Base-by-base conservation (phyloP, 108 stramenopile genomes). In the Fragilariopsis cylindrus region DNA sequence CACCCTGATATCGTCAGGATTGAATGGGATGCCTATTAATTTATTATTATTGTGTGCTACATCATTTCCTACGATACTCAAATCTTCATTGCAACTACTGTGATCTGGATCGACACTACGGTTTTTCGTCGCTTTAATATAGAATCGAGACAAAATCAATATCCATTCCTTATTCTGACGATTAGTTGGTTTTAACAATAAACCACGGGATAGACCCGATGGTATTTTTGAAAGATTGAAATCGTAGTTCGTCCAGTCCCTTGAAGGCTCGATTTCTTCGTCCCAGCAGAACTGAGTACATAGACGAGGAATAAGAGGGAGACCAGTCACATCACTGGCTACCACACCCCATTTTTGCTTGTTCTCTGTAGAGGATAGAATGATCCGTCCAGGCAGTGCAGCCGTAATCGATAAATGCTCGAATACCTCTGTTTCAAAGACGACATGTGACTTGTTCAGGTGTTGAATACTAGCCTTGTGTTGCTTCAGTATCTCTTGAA, bases 221-320 rank as follows among this genome's bases (percentile, higher is more conserved):
- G 81, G 81, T 50, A 78, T 71, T n/a, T 41, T 15, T 4, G 46
- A 15, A 21, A 81, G 41, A 9, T 13, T 13, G 30, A 69, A 18
- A 68, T 76, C 81, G 48, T 76, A 81, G 53, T 64, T 56, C 11
- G 68, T 73, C 81, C 81, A 81, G 58, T 76, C 75, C 11, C 13
- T 45, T 39, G 67, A 46, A 1, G 16, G 39, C 48, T 69, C 71
- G 7, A 81, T 65, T 60, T 81, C 75, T 46, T 81, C 81, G 44
- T 81, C 75, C 48, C 68, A 65, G 48, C 72, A 70, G 43, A 81
- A 72, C 30, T 76, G 75, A 30, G 65, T 65, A 45, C 75, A 76
- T 44, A 81, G 65, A 8, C 42, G 46, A 30, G 72, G 81, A 7
- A 73, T 76, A 2, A 76, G 65, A 13, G 75, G 75, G n/a, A 76